Base-by-base conservation (phyloP, 768 basidiomycete genomes). In the Mrakia blollopis region DNA sequence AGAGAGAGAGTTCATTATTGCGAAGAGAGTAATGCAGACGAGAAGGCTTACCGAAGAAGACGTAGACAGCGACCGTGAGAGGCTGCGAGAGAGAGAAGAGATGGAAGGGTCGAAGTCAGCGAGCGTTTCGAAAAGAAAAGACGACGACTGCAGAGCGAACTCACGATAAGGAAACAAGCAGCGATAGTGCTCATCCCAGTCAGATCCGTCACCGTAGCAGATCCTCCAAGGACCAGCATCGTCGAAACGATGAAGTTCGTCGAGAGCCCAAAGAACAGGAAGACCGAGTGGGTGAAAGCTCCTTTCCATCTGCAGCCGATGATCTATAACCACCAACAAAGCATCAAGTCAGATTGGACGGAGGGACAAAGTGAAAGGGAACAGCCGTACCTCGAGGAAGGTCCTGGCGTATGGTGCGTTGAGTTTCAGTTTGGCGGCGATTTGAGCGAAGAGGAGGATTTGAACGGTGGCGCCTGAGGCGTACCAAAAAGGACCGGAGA, bases 161-260 rank as follows among this genome's bases (percentile, higher is more conserved):
- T 41, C 68, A 69, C 68, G 39, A 94, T 92, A 52, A 97, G 85
- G 87, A 96, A 96, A 82, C 92, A 93, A 0, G 93, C 93, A 54
- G 92, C 93, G 78, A 92, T 87, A 21, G 92, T 96, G 81, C 85
- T 88, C 91, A 96, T 96, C 0, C 93, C 94, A 0, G 94, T 94
- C 78, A 98, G 83, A 79, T 89, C 89, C 0, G 89, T 90, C 62
- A 98, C 94, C 0, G 94, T 95, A 0, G 94, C 94, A 0, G 91
- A 91, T 21, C 85, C 85, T 30, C 84, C 84, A n/a, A 83, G 80
- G 67, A 84, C 80, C 4, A 85, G 78, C 84, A 85, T 85, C 30
- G 83, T 80, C 18, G 71, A 69, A 44, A 94, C 93, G 80, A 95
- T 92, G 75, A 96, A 86, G 83, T 95, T 95, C 44, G 94, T 94